phyloP scores from a whole-genome alignment of 129 eudicot species.

The Ambrosia artemisiifolia region DNA sequence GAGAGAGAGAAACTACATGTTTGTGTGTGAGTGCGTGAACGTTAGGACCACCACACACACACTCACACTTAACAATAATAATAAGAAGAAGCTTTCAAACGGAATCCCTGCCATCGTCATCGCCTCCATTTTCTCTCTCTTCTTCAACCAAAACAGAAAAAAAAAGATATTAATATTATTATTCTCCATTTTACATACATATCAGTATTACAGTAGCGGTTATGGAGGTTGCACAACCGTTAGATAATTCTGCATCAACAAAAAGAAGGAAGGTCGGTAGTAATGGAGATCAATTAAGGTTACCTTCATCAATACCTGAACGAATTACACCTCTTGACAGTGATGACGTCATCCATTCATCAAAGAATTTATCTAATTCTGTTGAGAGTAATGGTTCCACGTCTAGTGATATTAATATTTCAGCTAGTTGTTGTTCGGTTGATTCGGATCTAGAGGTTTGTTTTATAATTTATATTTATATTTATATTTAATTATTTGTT shows the following conservation, averaged over 20 bases:
- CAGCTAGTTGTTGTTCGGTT: constrained; percentile 60
- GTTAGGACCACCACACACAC: constrained; percentile 41
- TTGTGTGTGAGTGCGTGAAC: constrained; percentile 40
- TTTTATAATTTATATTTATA: neutral
- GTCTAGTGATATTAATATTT: constrained; percentile 6
- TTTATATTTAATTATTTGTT: neutral
- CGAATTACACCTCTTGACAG: constrained; percentile 29
- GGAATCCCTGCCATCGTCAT: constrained; percentile 45
- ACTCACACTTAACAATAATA: neutral
- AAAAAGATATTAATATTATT: constrained; percentile 33
- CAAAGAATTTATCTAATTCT: constrained; percentile 28
- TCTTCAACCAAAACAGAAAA: constrained; percentile 28
- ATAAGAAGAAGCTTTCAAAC: constrained; percentile 40
- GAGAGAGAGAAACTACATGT: constrained; percentile 1
- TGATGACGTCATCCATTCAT: constrained; percentile 10
- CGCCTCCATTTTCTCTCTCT: constrained; percentile 25
- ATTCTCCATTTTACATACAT: constrained; percentile 9
- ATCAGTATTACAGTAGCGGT: constrained; percentile 5
- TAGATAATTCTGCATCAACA: constrained; percentile 25
- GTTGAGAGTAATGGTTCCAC: constrained; percentile 18
- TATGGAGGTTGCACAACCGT: constrained; percentile 41
- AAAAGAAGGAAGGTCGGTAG: constrained; percentile 45
- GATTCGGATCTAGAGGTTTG: constrained; percentile 69
- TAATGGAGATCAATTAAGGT: constrained; percentile 44
- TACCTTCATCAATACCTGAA: constrained; percentile 30